These are phyloP conservation scores for Paecilomyces sp. DNA, from an alignment of 2,329 filamentous ascomycete genomes.

Conservation along the genomic window DNA sequence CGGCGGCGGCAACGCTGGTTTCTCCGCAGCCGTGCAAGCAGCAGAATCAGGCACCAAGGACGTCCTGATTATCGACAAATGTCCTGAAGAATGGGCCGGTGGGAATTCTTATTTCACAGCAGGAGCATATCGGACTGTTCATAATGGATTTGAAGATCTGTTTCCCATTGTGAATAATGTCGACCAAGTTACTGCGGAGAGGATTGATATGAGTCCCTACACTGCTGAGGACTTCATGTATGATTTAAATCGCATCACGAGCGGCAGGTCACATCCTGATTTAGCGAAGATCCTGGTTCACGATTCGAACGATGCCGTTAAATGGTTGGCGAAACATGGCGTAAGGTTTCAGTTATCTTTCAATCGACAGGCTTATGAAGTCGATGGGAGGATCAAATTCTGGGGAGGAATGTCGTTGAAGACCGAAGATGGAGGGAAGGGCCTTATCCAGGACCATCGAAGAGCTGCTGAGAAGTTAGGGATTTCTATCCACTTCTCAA, in stretches of 20 bases:
- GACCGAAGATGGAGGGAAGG: constrained; percentile 54
- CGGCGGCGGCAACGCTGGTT: background rate
- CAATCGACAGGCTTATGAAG: constrained; percentile 58
- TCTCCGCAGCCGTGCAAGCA: background rate
- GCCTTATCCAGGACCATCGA: constrained; percentile 39
- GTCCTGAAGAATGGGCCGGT: constrained; percentile 52
- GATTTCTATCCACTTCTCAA: constrained; percentile 26
- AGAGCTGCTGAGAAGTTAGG: constrained; percentile 41
- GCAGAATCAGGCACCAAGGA: background rate
- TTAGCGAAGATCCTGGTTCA: constrained; percentile 45
- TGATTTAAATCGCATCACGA: constrained; percentile 53
- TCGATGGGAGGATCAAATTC: constrained; percentile 56
- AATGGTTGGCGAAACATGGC: constrained; percentile 51
- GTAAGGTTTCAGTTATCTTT: constrained; percentile 55
- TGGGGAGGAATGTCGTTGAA: constrained; percentile 60
- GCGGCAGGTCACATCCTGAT: constrained; percentile 44
- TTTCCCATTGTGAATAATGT: constrained; percentile 58
- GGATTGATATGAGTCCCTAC: constrained; percentile 55
- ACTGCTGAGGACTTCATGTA: constrained; percentile 45
- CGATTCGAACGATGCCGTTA: constrained; percentile 28
- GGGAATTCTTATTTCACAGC: constrained; percentile 62
- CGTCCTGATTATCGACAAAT: constrained; percentile 46
- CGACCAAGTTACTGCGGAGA: constrained; percentile 34
- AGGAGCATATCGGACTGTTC: constrained; percentile 54
- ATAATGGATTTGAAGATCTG: constrained; percentile 50